phyloP scores from a whole-genome alignment of 2,329 filamentous ascomycete genomes.

The Metarhizium album region DNA sequence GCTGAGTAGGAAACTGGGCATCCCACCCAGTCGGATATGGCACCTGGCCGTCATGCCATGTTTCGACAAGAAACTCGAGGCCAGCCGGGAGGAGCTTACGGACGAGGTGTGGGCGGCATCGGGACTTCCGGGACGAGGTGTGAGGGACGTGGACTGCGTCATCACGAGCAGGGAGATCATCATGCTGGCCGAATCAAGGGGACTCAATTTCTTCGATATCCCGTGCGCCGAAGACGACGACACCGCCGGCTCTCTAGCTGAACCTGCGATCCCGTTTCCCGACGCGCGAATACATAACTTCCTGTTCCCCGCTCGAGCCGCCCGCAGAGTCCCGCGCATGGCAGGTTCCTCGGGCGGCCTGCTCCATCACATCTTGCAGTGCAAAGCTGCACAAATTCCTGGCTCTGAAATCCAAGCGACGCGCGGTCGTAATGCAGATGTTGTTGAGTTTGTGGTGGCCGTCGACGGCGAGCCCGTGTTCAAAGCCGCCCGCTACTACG shows the following conservation, averaged over 20 bases:
- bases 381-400: slow-evolving; percentile 58
- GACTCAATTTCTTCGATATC: slow-evolving; percentile 64
- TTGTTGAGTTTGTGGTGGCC: slow-evolving; percentile 71
- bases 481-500: slow-evolving; percentile 85
- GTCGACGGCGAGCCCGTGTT: slow-evolving; percentile 49
- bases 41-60: slow-evolving; percentile 96
- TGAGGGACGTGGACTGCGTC: slow-evolving; percentile 92
- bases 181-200: slow-evolving; percentile 73
- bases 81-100: slow-evolving; percentile 84
- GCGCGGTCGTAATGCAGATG: slow-evolving; percentile 80
- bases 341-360: slow-evolving; percentile 84
- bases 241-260: slow-evolving; percentile 35
- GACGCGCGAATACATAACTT: slow-evolving; percentile 61
- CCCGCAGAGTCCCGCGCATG: slow-evolving; percentile 34
- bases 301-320: slow-evolving; percentile 51
- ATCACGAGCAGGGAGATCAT: slow-evolving; percentile 94
- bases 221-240: slow-evolving; percentile 31
- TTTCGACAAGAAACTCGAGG: slow-evolving; percentile 98
- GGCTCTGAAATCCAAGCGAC: slow-evolving; percentile 60
- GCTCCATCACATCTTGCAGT: slow-evolving; percentile 71
- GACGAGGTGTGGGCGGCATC: slow-evolving; percentile 59
- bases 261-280: slow-evolving; percentile 48
- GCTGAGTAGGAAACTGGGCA: slow-evolving; percentile 59
- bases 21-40: slow-evolving; percentile 76
- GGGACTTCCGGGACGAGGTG: slow-evolving; percentile 38